Evolutionary conservation across 257 asterid genomes (phyloP).

Genomic region (Cordia subcordata): DNA sequence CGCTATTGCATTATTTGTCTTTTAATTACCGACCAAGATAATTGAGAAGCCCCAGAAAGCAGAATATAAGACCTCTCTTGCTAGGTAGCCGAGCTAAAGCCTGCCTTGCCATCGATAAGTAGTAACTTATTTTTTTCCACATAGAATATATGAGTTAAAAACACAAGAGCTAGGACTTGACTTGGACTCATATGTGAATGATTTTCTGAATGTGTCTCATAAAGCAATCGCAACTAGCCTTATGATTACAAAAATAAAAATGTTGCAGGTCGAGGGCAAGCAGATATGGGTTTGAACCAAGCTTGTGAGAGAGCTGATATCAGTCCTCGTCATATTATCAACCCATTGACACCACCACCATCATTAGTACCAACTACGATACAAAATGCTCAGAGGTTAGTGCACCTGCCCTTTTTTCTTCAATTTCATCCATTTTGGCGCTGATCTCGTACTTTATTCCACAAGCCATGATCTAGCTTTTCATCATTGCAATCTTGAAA

Average conservation of each 20-base stretch:
- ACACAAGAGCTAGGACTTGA: constrained; percentile 4
- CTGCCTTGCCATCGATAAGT: too few relatives aligned
- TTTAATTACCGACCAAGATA: too few relatives aligned
- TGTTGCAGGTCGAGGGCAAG: constrained; percentile 29
- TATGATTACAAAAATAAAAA: neutral
- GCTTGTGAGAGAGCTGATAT: constrained; percentile 31
- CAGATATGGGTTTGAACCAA: constrained; percentile 29
- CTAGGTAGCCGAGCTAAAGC: too few relatives aligned
- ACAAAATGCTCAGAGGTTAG: constrained; percentile 50
- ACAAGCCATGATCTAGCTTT: neutral
- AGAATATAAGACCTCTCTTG: too few relatives aligned
- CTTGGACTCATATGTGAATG: constrained; percentile 9
- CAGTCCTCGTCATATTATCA: constrained; percentile 5
- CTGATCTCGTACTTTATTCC: neutral
- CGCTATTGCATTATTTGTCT: too few relatives aligned
- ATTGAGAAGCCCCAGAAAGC: too few relatives aligned
- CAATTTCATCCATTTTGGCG: constrained; percentile 7
- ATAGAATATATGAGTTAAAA: too few relatives aligned
- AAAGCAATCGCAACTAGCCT: constrained; percentile 5
- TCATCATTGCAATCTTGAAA: constrained; percentile 11
- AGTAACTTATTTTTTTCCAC: too few relatives aligned
- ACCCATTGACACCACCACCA: constrained; percentile 19
- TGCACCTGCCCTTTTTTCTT: constrained; percentile 18
- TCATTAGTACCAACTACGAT: constrained; percentile 34
- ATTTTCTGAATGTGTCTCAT: constrained; percentile 13